Conservation (phyloP, 2,329 filamentous ascomycete species). For the Penicillium crustosum region DNA sequence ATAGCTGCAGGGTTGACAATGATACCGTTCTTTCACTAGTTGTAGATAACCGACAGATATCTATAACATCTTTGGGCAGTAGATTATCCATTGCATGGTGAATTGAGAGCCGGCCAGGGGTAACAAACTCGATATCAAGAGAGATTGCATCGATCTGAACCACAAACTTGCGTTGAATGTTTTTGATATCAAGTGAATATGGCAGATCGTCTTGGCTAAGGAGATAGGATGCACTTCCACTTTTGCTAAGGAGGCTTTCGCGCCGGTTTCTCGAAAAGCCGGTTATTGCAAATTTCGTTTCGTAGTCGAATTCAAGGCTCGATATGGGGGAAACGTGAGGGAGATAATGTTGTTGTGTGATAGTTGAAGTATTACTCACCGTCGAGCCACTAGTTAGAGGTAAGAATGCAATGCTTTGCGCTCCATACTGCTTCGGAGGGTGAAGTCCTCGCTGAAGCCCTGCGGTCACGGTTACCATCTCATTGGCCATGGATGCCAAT, state of each 20-base stretch:
- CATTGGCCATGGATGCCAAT: background rate
- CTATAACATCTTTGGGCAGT: background rate
- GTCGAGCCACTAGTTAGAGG: background rate
- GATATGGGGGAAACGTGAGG: background rate
- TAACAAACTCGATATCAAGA: background rate
- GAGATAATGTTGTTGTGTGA: background rate
- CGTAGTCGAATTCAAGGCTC: background rate
- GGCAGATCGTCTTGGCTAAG: background rate
- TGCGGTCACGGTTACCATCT: background rate
- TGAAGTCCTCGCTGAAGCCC: background rate
- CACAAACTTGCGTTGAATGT: background rate
- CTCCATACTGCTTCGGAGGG: background rate
- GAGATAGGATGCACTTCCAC: background rate
- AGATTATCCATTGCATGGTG: background rate
- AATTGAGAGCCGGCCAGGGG: background rate
- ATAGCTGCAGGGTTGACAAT: background rate
- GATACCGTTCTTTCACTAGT: background rate
- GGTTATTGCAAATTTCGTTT: background rate
- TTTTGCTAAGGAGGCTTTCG: background rate
- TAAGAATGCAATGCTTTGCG: background rate
- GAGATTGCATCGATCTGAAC: background rate
- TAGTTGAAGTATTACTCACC: background rate
- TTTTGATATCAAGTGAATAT: background rate
- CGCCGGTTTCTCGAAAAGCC: background rate
- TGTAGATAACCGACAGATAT: background rate